Base-by-base conservation (phyloP, 176 grass and related monocot species). In the Saccharum spontaneum region DNA sequence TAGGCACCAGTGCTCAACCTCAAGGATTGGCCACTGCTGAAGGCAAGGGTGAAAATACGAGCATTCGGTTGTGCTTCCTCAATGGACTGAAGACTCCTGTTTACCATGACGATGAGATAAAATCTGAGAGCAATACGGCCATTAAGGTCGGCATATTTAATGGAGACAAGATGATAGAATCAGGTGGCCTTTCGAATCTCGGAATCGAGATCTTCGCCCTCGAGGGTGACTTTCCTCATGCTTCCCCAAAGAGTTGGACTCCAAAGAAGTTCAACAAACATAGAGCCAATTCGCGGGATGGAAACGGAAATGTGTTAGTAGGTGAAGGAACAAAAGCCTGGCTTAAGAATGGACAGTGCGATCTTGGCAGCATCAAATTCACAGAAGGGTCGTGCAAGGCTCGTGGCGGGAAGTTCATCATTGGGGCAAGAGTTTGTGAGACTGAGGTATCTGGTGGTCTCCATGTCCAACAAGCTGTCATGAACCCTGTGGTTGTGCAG, bases 71-170 rank as follows among this genome's bases (percentile, higher is more conserved):
- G 6, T 1, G 76, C 40, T 78, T 78, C 12, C 52, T 78, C 22
- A 43, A 40, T 18, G n/a, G 14, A 41, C 38, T 78, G 11, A 78
- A 28, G 55, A 24, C 37, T 26, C 55, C 22, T 16, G 20, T 78
- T 16, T 78, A 78, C n/a, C 33, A 39, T 2, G 76, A 78, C 1
- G 57, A 78, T 8, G 55, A 78, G 10, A 43, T 63, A 57, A 41
- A 39, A 60, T 40, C 76, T 41, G 52, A 62, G 20, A 41, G 20
- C 34, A 16, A 62, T 41, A 12, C 8, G 4, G 33, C 11, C 37
- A 78, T 78, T 8, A 60, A 40, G 20, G 41, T 78, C 26, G 76
- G 76, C 11, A 78, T 78, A 28, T 78, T 78, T n/a, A 3, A 43
- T 63, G 37, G 76, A 10, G n/a, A 78, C 22, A 61, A 16, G 12